Base-by-base conservation (phyloP, 257 asterid species). In the Eucommia ulmoides region DNA sequence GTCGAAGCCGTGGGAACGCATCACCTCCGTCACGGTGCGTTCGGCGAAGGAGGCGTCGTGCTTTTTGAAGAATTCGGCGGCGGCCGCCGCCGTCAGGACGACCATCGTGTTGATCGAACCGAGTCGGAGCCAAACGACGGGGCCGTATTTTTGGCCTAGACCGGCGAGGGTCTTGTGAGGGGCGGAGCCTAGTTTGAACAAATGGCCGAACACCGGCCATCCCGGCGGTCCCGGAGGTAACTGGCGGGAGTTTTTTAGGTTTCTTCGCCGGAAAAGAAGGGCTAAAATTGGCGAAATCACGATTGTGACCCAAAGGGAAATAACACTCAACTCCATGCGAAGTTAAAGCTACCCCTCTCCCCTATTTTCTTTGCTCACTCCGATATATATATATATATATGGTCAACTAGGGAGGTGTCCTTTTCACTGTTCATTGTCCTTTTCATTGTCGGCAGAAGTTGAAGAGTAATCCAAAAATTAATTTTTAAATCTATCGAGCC, bases 221-320 rank as follows among this genome's bases (percentile, higher is more conserved):
- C 84, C 81, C 0, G 47, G 47, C 12, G 81, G 84, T 6, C 84
- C 84, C 0, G 81, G 84, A 1, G 78, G 81, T 12, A 64, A 45
- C 6, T 21, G 23, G 16, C 47, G 19, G 16, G 59, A 55, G 9
- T 7, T 24, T 22, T n/a, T n/a, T n/a, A n/a, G n/a, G n/a, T n/a
- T n/a, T n/a, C n/a, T n/a, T n/a, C n/a, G n/a, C n/a, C n/a, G n/a
- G n/a, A n/a, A n/a, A n/a, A n/a, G n/a, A n/a, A n/a, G n/a, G n/a
- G n/a, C n/a, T n/a, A n/a, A n/a, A n/a, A n/a, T n/a, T n/a, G n/a
- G n/a, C n/a, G n/a, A n/a, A n/a, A n/a, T n/a, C n/a, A n/a, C n/a
- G n/a, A n/a, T n/a, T n/a, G n/a, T n/a, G n/a, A n/a, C n/a, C n/a
- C n/a, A n/a, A n/a, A n/a, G n/a, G n/a, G n/a, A n/a, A n/a, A n/a